Evolutionary conservation across 768 basidiomycete species (phyloP), one percentile per base, ranked within the genome.

Genomic region (Rickenella mellea): DNA sequence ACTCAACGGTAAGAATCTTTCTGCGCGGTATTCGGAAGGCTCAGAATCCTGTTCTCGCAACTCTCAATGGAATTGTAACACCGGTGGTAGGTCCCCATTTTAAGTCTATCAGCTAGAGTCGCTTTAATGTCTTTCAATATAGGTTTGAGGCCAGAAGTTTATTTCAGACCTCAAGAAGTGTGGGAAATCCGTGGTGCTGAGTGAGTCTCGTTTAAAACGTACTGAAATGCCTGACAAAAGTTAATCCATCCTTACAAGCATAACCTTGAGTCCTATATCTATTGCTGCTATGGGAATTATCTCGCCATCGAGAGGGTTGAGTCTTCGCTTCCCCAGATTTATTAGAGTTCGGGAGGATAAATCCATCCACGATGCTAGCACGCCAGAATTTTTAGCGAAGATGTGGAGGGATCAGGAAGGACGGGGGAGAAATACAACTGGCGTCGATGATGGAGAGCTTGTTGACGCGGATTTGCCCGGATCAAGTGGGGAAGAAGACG

Each of bases 161-260:
- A 78, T 56, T 83, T 86, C 55, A 71, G 68, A 48, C 83, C 84
- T 15, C 63, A 64, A 43, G 78, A 85, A 55, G 86, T 91, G 12
- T 96, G 92, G 92, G 91, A 96, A 63, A 84, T 94, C 44, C 73
- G 77, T 21, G 80, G 82, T 28, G 81, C 83, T 45, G 79, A 84
- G 81, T 76, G 48, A 57, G 68, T 56, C 39, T 22, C 27, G 8
- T 30, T 45, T 27, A 45, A 27, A 39, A 15, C 35, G 10, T 30
- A 28, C 27, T 17, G 35, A 14, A 43, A 22, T 11, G n/a, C 32
- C 6, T 22, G 44, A 39, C 27, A 27, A 40, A 51, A 39, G 50
- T 39, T 15, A 19, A 15, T 27, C 45, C 41, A 19, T 32, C 24
- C 45, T 48, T 32, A 28, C 29, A 39, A 86, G 83, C 53, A 73